Percentiles rank a stretch among this genome's conserved stretches.
phyloP scores from a whole-genome alignment of 2,329 filamentous ascomycete species.

The Onygenales sp. region DNA sequence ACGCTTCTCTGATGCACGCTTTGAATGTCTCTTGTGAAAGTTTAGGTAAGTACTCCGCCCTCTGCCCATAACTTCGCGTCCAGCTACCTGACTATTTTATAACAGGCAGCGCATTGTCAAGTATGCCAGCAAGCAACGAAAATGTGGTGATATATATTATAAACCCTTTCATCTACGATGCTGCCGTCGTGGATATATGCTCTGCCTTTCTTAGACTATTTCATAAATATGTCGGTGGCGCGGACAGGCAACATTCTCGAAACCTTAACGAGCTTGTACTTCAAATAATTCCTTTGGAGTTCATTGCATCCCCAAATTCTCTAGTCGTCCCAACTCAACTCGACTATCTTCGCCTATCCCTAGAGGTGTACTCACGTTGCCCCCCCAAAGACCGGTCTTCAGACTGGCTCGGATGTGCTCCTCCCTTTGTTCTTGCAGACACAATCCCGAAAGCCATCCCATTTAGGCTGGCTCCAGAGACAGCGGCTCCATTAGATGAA shows the following conservation, averaged over 20 bases:
- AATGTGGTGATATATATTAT: slow-evolving; percentile 51
- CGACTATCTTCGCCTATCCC: slow-evolving; percentile 42
- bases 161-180: slow-evolving; percentile 42
- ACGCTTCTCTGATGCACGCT: slow-evolving; percentile 25
- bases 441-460: slow-evolving; percentile 43
- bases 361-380: slow-evolving; percentile 51
- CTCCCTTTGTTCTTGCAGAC: slow-evolving; percentile 46
- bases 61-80: neutral
- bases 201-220: slow-evolving; percentile 49
- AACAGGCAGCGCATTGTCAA: slow-evolving; percentile 27
- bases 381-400: slow-evolving; percentile 32
- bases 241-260: slow-evolving; percentile 21
- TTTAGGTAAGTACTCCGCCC: slow-evolving; percentile 22
- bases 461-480: slow-evolving; percentile 46
- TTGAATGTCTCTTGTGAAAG: slow-evolving; percentile 26
- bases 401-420: slow-evolving; percentile 38
- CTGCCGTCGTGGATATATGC: slow-evolving; percentile 43
- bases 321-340: slow-evolving; percentile 42
- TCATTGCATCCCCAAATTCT: slow-evolving; percentile 43
- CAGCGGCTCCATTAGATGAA: slow-evolving; percentile 47
- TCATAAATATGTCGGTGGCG: slow-evolving; percentile 40
- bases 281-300: slow-evolving; percentile 48
- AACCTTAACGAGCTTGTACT: slow-evolving; percentile 43
- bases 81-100: slow-evolving; percentile 6
- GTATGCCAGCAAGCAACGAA: slow-evolving; percentile 22